Base-by-base conservation (phyloP, 2,329 filamentous ascomycete species). In the Colletotrichum sp. region DNA sequence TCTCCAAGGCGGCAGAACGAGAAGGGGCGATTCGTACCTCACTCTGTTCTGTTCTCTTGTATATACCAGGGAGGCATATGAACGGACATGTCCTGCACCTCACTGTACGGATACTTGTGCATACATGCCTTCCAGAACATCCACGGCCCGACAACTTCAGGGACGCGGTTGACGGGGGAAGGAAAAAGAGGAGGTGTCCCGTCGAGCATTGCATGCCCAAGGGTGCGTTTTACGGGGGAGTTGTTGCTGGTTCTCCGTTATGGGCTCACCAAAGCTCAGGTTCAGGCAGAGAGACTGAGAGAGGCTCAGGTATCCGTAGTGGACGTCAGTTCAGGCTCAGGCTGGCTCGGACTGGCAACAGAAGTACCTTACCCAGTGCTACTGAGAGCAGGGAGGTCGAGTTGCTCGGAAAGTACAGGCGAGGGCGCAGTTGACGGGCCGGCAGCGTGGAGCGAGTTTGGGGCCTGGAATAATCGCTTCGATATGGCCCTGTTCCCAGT, bases 401-500 rank as follows among this genome's bases (percentile, higher is more conserved):
- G 43, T 8, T 48, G 43, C 43, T 61, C 58, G 58, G 58, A 61
- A 61, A 52, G 62, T 25, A 27, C 34, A 52, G 56, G 70, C 52
- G 62, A 71, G 18, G 27, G 69, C 34, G 61, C 69, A 71, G 61
- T 22, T 69, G 65, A 55, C 70, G 70, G 70, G 70, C 70, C 70
- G 66, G 66, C 55, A 22, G 18, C n/a, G 28, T 34, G 27, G 58
- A 34, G 58, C 13, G 58, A 32, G 28, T 22, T n/a, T 61, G 18
- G 30, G 32, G 65, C 32, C 32, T 25, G 61, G 48, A 71, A 48
- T 25, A 15, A 22, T 34, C 30, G 61, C 30, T 43, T 64, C 61
- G 61, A 43, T 64, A 27, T 43, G 30, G 61, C 8, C 61, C 34
- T 64, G 61, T 43, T 64, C 61, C 61, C 8, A 22, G 61, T 64